Evolutionary conservation across 2,329 filamentous ascomycete genomes (phyloP), one percentile per base, ranked within the genome.

Genomic region (Penicillium sp.): DNA sequence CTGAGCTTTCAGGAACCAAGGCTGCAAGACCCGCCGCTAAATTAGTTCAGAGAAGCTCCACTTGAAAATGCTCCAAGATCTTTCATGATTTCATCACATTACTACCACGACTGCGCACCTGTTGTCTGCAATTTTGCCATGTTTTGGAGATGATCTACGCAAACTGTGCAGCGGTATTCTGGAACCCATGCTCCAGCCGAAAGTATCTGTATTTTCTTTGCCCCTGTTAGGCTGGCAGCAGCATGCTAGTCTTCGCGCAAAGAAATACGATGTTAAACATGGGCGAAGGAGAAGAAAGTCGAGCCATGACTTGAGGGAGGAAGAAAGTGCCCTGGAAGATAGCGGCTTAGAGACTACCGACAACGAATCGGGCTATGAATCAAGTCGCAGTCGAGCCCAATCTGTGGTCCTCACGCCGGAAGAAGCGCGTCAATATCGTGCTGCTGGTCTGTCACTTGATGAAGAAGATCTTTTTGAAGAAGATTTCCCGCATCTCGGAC

Each of bases 401-500:
- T 59, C 61, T 38, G 48, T 62, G 21, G 62, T 64, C 24, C 59
- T 62, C 16, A 62, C 62, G 8, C 57, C 57, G 20, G 63, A 64
- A 16, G 58, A 61, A 23, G 61, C 54, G 23, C 59, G 59, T 40
- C 59, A 60, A 30, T 61, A 61, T 30, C 57, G 57, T n/a, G 57
- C 57, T 28, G 59, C 59, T 18, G 59, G 59, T 20, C 50, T 59
- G 6, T 23, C 57, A 28, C 57, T 61, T 28, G 63, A 65, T 26
- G 65, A 67, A 52, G 69, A 67, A 52, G 69, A 72, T 57, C 59
- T 76, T 23, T 76, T 75, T 4, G 64, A 66, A 42, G 71, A 71
- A 3, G 63, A 69, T 28, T 79, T 78, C 45, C 77, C 76, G 0
- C 76, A 78, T 64, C 66, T 62, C 7, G 47, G 23, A 20, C 55